Evolutionary conservation across 2,329 filamentous ascomycete species (phyloP).

Genomic region (Neopestalotiopsis rosae): DNA sequence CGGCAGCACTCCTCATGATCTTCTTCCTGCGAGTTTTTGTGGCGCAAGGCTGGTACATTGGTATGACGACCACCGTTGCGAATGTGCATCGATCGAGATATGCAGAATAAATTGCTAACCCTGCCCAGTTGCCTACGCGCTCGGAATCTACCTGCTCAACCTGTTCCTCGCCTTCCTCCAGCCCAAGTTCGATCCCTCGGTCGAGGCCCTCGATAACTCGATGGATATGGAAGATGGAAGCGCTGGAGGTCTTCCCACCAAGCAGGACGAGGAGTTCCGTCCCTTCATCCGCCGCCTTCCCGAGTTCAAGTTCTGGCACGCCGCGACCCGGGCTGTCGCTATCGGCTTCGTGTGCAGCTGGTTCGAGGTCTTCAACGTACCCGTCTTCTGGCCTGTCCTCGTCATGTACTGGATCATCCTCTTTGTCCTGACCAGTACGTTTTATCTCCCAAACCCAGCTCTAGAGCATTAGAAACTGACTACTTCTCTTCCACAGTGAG

Average conservation of each 20-base stretch:
- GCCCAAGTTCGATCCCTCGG: constrained; percentile 97
- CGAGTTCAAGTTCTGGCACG: constrained; percentile 99
- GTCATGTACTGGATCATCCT: constrained; percentile 99
- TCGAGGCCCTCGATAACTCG: constrained; percentile 87
- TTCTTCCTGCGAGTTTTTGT: constrained; percentile 92
- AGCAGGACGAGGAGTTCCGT: constrained; percentile 96
- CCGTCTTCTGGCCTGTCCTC: constrained; percentile 98
- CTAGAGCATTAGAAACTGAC: neutral
- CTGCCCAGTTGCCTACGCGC: constrained; percentile 86
- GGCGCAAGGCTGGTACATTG: constrained; percentile 98
- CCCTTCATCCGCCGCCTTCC: constrained; percentile 95
- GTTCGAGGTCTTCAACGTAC: constrained; percentile 94
- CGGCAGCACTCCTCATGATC: constrained; percentile 73
- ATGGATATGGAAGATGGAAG: constrained; percentile 97
- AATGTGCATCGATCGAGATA: neutral
- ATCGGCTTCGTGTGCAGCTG: constrained; percentile 89
- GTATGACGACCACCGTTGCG: constrained; percentile 52
- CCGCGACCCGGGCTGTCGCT: constrained; percentile 83
- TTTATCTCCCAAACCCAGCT: neutral
- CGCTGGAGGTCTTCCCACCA: constrained; percentile 82
- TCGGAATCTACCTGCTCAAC: constrained; percentile 98
- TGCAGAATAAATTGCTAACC: neutral
- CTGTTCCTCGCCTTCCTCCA: constrained; percentile 98
- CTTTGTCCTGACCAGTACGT: constrained; percentile 92
- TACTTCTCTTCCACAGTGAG: constrained; percentile 67